A percentile compares a stretch with the other conserved stretches of the same genome.
Evolutionary conservation across 2,329 filamentous ascomycete species (phyloP).

Genomic region (Verticillium zaregamsianum): DNA sequence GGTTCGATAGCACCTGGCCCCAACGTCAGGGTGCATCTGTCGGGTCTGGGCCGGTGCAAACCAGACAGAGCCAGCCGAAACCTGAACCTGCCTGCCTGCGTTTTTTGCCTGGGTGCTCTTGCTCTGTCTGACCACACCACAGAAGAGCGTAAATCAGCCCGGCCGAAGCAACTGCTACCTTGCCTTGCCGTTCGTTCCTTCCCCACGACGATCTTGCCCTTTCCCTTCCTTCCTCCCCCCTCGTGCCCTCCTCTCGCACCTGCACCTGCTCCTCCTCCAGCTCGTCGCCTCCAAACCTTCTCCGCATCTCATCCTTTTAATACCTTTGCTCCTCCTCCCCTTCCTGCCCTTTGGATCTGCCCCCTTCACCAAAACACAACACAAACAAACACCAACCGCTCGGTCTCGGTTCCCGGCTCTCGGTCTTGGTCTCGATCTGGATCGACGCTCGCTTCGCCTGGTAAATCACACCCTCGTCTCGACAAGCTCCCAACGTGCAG

Average conservation of each 20-base stretch:
- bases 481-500: not conserved
- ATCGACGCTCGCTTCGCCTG: not conserved
- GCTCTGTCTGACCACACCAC: too few relatives aligned
- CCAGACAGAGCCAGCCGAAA: not conserved
- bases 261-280: not conserved
- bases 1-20: not conserved
- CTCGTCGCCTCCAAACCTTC: not conserved
- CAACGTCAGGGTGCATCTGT: not conserved
- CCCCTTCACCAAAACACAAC: not conserved
- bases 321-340: not conserved
- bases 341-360: not conserved
- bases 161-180: not conserved
- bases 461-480: not conserved
- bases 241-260: not conserved
- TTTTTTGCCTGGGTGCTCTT: too few relatives aligned
- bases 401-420: not conserved
- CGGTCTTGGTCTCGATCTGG: not conserved
- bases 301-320: not conserved
- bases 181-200: not conserved
- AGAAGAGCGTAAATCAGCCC: not conserved
- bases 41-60: not conserved
- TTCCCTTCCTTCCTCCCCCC: not conserved
- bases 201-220: not conserved
- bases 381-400: not conserved
- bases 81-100: too few relatives aligned